A percentile compares a stretch with the other conserved stretches of the same genome.
Evolutionary conservation across 2,329 filamentous ascomycete genomes (phyloP).

Genomic region (Lasiodiplodia sp.): DNA sequence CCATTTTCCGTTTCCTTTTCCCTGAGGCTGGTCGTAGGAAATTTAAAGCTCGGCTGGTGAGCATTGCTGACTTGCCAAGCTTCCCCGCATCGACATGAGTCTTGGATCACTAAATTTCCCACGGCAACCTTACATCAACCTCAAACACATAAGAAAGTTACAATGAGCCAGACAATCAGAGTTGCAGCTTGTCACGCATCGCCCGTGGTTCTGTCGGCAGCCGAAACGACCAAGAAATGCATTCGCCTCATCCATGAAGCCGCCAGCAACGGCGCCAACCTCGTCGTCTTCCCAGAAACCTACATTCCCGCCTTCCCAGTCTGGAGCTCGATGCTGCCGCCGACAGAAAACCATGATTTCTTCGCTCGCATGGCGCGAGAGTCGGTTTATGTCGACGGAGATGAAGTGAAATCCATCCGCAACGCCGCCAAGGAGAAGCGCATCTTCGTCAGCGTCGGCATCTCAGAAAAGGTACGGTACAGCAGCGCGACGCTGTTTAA

Average conservation of each 20-base stretch:
- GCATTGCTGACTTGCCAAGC: not conserved
- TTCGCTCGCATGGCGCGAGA: slow-evolving; percentile 57
- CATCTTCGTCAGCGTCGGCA: slow-evolving; percentile 57
- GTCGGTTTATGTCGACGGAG: slow-evolving; percentile 56
- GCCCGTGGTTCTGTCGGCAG: slow-evolving; percentile 58
- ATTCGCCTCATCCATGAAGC: slow-evolving; percentile 56
- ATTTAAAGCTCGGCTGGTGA: not conserved
- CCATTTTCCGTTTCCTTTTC: too few species aligned
- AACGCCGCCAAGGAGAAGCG: slow-evolving; percentile 47
- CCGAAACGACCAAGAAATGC: slow-evolving; percentile 56
- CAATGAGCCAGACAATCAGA: slow-evolving; percentile 28
- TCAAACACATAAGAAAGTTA: not conserved
- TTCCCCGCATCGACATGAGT: not conserved
- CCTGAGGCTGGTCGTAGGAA: too few species aligned
- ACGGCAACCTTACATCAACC: not conserved
- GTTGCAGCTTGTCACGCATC: slow-evolving; percentile 42
- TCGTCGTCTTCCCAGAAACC: slow-evolving; percentile 63
- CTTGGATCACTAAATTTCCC: not conserved
- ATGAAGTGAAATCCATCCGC: slow-evolving; percentile 54
- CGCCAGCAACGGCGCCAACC: slow-evolving; percentile 52
- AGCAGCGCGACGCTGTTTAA: slow-evolving; percentile 61
- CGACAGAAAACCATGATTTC: slow-evolving; percentile 59
- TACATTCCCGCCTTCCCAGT: slow-evolving; percentile 63
- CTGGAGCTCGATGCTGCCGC: slow-evolving; percentile 58
- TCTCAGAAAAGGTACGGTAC: slow-evolving; percentile 56